Percentiles rank a stretch among this genome's conserved stretches.
These are phyloP conservation scores for Hypoxylon fragiforme DNA, from an alignment of 495 filamentous ascomycete species.

Conservation along the genomic window DNA sequence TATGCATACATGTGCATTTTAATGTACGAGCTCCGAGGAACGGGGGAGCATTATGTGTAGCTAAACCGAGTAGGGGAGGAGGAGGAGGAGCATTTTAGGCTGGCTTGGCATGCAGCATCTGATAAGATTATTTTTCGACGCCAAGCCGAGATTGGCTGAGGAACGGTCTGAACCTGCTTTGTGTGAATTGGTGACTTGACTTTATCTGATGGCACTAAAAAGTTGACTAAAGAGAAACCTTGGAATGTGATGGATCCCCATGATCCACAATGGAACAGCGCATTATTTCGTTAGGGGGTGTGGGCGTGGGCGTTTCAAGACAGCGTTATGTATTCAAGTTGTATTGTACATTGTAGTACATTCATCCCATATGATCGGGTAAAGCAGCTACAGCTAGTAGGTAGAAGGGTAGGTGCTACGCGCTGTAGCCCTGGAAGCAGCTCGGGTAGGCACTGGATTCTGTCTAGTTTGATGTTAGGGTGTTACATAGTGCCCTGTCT, in stretches of 20 bases:
- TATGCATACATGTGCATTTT: background rate
- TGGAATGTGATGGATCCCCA: background rate
- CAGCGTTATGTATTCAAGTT: background rate
- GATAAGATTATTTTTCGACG: constrained; percentile 39
- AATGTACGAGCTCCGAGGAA: too few relatives aligned
- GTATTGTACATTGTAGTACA: too few relatives aligned
- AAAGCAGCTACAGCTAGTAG: too few relatives aligned
- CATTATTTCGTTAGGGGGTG: background rate
- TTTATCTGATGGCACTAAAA: constrained; percentile 42
- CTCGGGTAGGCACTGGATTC: too few relatives aligned
- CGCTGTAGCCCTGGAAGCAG: too few relatives aligned
- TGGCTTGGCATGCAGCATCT: constrained; percentile 39
- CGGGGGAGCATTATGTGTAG: too few relatives aligned
- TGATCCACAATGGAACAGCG: constrained; percentile 14
- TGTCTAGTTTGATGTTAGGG: too few relatives aligned
- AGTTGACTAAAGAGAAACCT: too few relatives aligned
- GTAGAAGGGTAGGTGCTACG: too few relatives aligned
- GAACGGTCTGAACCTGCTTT: constrained; percentile 6
- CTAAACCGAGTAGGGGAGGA: constrained; percentile 21
- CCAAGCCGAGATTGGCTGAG: constrained; percentile 12
- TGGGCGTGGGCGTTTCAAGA: background rate
- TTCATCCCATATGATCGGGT: too few relatives aligned
- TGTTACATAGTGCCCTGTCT: too few relatives aligned
- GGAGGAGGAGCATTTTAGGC: constrained; percentile 18
- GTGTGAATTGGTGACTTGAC: constrained; percentile 6